Evolutionary conservation across 2,329 filamentous ascomycete species (phyloP).

Genomic region (Boeremia exigua): DNA sequence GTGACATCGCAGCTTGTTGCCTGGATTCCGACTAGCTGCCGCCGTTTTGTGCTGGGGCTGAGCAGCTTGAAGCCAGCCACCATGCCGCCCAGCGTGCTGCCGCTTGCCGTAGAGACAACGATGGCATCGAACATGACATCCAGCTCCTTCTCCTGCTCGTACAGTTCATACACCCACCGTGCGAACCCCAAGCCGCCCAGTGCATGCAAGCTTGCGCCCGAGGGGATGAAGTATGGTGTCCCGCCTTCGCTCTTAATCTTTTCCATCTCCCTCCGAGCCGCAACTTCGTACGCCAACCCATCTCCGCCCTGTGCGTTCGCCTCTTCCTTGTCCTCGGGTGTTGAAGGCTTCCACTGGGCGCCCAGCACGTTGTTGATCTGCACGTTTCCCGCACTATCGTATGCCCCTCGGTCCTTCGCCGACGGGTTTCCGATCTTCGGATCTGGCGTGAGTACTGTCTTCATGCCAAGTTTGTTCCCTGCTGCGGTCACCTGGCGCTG

Average conservation of each 20-base stretch:
- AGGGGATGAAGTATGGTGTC: constrained; percentile 14
- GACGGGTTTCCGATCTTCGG: constrained; percentile 11
- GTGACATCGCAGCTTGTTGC: constrained; percentile 7
- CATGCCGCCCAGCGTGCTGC: constrained; percentile 14
- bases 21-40: constrained; percentile 5
- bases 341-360: constrained; percentile 10
- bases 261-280: constrained; percentile 9
- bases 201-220: constrained; percentile 8
- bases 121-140: constrained; percentile 3
- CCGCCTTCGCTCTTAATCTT: constrained; percentile 2
- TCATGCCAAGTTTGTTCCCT: constrained; percentile 11
- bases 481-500: constrained; percentile 11
- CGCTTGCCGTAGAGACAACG: constrained; percentile 10
- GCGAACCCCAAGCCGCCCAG: constrained; percentile 13
- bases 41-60: not conserved
- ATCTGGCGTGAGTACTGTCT: constrained; percentile 8
- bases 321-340: not conserved
- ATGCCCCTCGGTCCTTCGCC: not conserved
- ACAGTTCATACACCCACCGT: constrained; percentile 7
- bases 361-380: constrained; percentile 8
- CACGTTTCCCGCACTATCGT: constrained; percentile 7
- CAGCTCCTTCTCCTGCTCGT: constrained; percentile 7
- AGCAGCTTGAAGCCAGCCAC: constrained; percentile 8
- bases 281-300: constrained; percentile 12
- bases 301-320: constrained; percentile 2